Evolutionary conservation across 2,329 filamentous ascomycete genomes (phyloP), one percentile per base, ranked within the genome.

Genomic region (Paracamarosporium sp.): DNA sequence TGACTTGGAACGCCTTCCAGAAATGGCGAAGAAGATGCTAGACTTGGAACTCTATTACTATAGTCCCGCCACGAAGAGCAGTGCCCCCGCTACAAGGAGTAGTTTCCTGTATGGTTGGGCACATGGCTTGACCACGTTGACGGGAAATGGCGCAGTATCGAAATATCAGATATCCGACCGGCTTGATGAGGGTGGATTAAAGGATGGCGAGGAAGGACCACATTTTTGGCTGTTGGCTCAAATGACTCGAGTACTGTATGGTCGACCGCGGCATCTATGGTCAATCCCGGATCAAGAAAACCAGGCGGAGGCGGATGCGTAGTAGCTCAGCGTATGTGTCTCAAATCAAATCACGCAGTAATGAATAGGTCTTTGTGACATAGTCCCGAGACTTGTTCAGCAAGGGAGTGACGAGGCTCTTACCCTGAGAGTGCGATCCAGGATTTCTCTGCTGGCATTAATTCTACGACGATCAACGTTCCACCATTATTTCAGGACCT

Each of bases 91-190:
- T 55, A 92, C 91, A 65, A 77, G 82, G 52, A 88, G 88, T 20
- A 89, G 92, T 12, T 91, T 93, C 68, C 78, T 90, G 50, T 87
- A 88, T 68, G 90, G 90, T 12, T 93, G 90, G 90, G 81, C 81
- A 11, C 76, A 79, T 7, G 79, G 82, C 0, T 70, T 84, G 24
- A 90, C 88, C 1, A 93, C 90, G 0, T 76, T 93, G 50, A 91
- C 89, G 2, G 89, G 87, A 59, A 93, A 93, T 69, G 82, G 85
- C 24, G 85, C 85, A 1, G 87, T 90, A 41, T 84, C 86, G 22
- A 90, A 20, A 86, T 62, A 90, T 61, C 73, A 70, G 25, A 78
- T 82, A 4, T 20, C 8, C 17, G 36, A 40, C 17, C 36, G 36
- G 4, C 78, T 90, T 47, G 85, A 89, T 59, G 78, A 81, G 58